Evolutionary conservation across 2,329 filamentous ascomycete genomes (phyloP).

Genomic region (Huntiella abstrusa): DNA sequence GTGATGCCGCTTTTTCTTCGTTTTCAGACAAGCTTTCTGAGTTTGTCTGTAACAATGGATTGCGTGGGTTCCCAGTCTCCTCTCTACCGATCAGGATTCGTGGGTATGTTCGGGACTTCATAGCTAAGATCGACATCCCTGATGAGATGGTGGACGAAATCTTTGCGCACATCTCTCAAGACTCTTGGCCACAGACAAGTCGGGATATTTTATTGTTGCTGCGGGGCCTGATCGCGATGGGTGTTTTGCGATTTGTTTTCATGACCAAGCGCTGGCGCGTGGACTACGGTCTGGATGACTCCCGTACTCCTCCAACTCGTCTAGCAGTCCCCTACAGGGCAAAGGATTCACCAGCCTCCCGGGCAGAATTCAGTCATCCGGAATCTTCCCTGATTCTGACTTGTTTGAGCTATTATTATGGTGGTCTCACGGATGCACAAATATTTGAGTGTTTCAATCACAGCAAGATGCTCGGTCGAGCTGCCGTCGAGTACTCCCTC

Average conservation of each 20-base stretch:
- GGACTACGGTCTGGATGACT: conserved; percentile 37
- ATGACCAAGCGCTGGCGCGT: conserved; percentile 43
- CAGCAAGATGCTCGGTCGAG: conserved; percentile 32
- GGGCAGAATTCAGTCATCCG: conserved; percentile 43
- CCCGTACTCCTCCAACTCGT: conserved; percentile 22
- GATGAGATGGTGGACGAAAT: conserved; percentile 15
- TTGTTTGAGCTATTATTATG: conserved; percentile 35
- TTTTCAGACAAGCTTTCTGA: conserved; percentile 17
- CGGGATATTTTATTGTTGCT: conserved; percentile 26
- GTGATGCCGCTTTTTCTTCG: conserved; percentile 14
- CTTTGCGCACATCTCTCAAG: conserved; percentile 17
- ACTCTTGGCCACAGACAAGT: conserved; percentile 18
- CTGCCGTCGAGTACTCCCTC: conserved; percentile 28
- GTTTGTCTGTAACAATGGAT: conserved; percentile 25
- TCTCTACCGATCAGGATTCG: conserved; percentile 17
- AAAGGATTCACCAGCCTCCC: conserved; percentile 35
- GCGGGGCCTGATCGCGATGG: conserved; percentile 35
- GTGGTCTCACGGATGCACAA: conserved; percentile 31
- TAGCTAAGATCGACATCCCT: conserved; percentile 21
- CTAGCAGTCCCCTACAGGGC: conserved; percentile 41
- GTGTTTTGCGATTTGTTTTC: conserved; percentile 34
- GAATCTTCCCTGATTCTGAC: conserved; percentile 39
- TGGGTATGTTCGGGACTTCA: conserved; percentile 23
- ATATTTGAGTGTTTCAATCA: conserved; percentile 28
- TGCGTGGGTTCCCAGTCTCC: conserved; percentile 23